Conservation (phyloP, 371 early-diverging fungal species). For the Fennellomyces sp. region DNA sequence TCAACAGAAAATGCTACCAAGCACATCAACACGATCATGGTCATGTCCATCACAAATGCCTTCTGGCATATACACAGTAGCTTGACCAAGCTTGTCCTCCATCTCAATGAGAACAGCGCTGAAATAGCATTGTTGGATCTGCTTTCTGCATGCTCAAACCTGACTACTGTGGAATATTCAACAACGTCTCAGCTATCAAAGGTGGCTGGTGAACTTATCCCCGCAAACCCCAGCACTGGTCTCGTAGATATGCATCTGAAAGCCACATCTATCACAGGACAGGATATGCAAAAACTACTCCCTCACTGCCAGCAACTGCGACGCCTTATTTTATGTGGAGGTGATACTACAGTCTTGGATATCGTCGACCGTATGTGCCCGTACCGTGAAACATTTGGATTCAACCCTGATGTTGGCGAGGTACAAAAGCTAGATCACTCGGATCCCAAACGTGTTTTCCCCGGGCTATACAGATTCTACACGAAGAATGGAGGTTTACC, state of each 20-base stretch:
- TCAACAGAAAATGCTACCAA: background rate
- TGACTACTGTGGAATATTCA: background rate
- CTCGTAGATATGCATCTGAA: background rate
- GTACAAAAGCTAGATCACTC: background rate
- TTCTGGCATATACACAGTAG: background rate
- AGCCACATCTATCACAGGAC: background rate
- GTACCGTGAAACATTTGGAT: background rate
- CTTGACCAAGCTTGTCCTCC: background rate
- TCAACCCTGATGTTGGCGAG: background rate
- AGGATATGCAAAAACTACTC: no score
- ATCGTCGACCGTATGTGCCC: background rate
- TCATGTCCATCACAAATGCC: background rate
- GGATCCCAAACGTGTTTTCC: background rate
- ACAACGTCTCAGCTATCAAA: background rate
- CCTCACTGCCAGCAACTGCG: no score
- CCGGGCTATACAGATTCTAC: background rate
- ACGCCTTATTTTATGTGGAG: no score
- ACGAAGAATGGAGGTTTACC: background rate
- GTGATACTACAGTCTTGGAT: no score
- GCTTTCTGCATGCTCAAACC: background rate
- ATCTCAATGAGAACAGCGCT: background rate
- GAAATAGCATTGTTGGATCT: background rate
- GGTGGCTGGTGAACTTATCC: background rate
- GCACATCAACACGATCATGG: background rate
- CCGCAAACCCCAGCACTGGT: no score